These are phyloP conservation scores for Fusarium penzigii DNA, from an alignment of 2,329 filamentous ascomycete species.

Conservation along the genomic window DNA sequence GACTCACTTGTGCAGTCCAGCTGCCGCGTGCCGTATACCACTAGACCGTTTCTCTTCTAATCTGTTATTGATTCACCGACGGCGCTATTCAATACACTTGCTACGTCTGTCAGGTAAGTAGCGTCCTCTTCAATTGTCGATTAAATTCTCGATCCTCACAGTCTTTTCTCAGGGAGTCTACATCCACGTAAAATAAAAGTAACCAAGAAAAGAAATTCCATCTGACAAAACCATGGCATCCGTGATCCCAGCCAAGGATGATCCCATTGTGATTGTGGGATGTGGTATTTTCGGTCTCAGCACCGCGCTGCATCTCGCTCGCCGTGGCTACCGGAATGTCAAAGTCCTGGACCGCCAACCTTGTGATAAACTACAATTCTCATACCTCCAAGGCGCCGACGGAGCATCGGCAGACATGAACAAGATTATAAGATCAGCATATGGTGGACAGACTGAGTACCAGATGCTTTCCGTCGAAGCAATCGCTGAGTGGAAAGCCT, in stretches of 20 bases:
- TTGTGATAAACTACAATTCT: not conserved
- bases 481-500: slow-evolving; percentile 45
- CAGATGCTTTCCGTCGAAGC: slow-evolving; percentile 54
- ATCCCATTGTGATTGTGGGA: slow-evolving; percentile 28
- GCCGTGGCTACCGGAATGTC: slow-evolving; percentile 34
- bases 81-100: no score
- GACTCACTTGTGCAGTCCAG: no score
- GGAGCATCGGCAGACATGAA: slow-evolving; percentile 40
- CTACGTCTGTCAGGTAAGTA: no score
- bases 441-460: slow-evolving; percentile 55
- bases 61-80: no score
- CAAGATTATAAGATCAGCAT: slow-evolving; percentile 61
- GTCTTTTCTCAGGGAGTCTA: no score
- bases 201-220: no score
- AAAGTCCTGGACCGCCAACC: slow-evolving; percentile 33
- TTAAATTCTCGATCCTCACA: no score
- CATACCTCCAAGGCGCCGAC: slow-evolving; percentile 54
- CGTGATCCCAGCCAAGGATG: not conserved
- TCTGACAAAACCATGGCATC: no score
- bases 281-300: slow-evolving; percentile 35
- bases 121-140: no score
- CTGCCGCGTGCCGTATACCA: no score
- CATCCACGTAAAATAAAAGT: no score
- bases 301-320: slow-evolving; percentile 29
- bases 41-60: no score